Evolutionary conservation across 371 early-diverging fungal genomes (phyloP).

Genomic region (Rhizopus arrhizus): DNA sequence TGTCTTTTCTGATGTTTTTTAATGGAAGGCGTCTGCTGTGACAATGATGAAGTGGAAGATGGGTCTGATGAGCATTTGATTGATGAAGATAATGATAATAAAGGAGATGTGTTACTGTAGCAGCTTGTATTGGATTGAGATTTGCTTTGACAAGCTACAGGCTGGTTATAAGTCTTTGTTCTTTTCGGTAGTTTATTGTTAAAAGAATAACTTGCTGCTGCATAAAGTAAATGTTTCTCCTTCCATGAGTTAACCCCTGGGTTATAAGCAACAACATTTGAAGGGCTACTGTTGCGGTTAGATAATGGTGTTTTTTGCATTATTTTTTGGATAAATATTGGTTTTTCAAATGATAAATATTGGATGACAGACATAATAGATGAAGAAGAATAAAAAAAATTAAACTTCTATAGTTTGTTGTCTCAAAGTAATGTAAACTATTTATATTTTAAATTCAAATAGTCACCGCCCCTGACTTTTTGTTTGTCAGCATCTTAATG

Average conservation of each 20-base stretch:
- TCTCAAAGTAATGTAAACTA: no score
- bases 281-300: conserved; percentile 20
- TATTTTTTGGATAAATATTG: conserved; percentile 29
- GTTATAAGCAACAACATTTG: conserved; percentile 22
- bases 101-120: conserved; percentile 8
- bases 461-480: no score
- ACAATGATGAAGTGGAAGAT: conserved; percentile 9
- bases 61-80: conserved; percentile 15
- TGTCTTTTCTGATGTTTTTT: conserved; percentile 18
- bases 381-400: not conserved
- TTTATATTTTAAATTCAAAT: no score
- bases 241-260: conserved; percentile 9
- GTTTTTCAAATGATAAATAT: conserved; percentile 20
- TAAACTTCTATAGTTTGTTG: not conserved
- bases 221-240: conserved; percentile 8
- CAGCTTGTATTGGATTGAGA: not conserved
- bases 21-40: not conserved
- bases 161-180: conserved; percentile 28
- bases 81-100: conserved; percentile 4
- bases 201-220: conserved; percentile 9
- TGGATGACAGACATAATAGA: not conserved
- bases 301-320: conserved; percentile 18
- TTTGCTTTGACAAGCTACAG: conserved; percentile 5
- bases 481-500: no score
- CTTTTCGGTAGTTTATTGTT: conserved; percentile 1